phyloP scores from a whole-genome alignment of 179 eudicot species.

The Pouteria campechiana region DNA sequence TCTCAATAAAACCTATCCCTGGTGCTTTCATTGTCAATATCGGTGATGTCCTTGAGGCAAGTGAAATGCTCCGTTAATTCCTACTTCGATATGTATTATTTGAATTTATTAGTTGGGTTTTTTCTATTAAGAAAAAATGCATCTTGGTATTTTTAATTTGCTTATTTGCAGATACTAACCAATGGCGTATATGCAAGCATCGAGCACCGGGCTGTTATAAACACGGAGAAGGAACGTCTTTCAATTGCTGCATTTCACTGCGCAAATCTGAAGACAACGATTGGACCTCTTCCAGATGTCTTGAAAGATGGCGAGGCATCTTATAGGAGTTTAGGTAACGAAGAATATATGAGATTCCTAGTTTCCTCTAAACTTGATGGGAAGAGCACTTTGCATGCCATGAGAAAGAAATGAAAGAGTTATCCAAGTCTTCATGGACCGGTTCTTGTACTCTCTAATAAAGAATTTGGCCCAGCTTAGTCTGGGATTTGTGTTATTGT shows the following conservation, averaged over 20 bases:
- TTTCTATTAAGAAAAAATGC: too few species aligned
- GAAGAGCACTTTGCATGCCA: slow-evolving; percentile 14
- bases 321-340: slow-evolving; percentile 10
- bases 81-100: too few species aligned
- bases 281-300: slow-evolving; percentile 16
- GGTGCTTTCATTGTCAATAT: slow-evolving; percentile 14
- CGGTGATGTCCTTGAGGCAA: slow-evolving; percentile 22
- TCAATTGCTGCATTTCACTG: slow-evolving; percentile 17
- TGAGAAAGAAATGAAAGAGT: too few species aligned
- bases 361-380: slow-evolving; percentile 20
- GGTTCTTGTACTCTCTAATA: too few species aligned
- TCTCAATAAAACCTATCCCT: slow-evolving; percentile 12
- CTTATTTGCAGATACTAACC: slow-evolving; percentile 16
- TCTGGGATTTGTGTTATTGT: too few species aligned
- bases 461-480: too few species aligned
- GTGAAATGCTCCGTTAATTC: too few species aligned
- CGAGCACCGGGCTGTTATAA: slow-evolving; percentile 23
- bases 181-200: slow-evolving; percentile 25
- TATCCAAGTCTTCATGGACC: too few species aligned
- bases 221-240: slow-evolving; percentile 13
- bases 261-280: slow-evolving; percentile 2
- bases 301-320: slow-evolving; percentile 1
- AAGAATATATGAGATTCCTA: slow-evolving; percentile 10
- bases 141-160: background rate
- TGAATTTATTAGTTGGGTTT: too few species aligned